phyloP scores from a whole-genome alignment of 805 yeast species.

The Myxozyma geophila region DNA sequence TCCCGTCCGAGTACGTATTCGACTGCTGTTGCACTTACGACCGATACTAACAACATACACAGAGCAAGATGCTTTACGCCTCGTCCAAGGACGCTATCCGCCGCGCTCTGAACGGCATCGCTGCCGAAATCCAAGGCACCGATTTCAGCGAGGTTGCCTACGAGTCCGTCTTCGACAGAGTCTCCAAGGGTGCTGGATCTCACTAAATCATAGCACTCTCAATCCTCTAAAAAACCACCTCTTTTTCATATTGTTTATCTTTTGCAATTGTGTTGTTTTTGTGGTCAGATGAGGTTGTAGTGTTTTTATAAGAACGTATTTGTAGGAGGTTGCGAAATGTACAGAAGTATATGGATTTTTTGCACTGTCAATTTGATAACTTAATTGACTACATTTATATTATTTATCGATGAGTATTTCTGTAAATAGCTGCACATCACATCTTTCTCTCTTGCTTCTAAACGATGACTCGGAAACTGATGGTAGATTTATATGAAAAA shows the following conservation, averaged over 20 bases:
- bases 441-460: too few species aligned
- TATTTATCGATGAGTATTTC: too few species aligned
- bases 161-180: constrained; percentile 89
- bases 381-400: too few species aligned
- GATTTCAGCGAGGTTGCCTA: constrained; percentile 96
- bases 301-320: too few species aligned
- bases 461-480: too few species aligned
- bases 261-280: not conserved
- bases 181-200: constrained; percentile 77
- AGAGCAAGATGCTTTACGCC: constrained; percentile 94
- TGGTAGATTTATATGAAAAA: too few species aligned
- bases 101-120: constrained; percentile 93
- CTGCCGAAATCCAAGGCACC: constrained; percentile 96
- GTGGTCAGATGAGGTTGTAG: too few species aligned
- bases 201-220: constrained; percentile 48
- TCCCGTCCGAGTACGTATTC: constrained; percentile 61
- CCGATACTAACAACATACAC: not conserved
- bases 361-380: not conserved
- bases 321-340: not conserved
- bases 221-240: too few species aligned
- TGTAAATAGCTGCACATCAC: too few species aligned
- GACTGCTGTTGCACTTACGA: too few species aligned
- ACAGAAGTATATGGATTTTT: not conserved
- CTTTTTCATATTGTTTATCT: not conserved
- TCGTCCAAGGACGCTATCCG: constrained; percentile 97